Evolutionary conservation across 2,329 filamentous ascomycete genomes (phyloP).

Genomic region (Parafenestella ontariensis): DNA sequence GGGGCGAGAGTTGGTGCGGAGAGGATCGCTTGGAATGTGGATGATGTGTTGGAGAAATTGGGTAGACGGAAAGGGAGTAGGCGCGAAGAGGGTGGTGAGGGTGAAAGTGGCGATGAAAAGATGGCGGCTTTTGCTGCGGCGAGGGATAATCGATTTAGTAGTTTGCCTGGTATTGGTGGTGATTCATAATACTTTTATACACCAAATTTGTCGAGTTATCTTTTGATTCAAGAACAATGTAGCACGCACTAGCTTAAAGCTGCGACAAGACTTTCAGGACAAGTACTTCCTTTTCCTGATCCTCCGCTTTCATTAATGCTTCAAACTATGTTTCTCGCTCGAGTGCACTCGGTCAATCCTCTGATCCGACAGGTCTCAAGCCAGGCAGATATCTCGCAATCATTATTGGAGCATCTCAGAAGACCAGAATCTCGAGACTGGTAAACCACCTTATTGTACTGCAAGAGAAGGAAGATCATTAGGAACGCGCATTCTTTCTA

Average conservation of each 20-base stretch:
- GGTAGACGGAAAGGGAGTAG: slow-evolving; percentile 21
- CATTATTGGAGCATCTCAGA: not conserved
- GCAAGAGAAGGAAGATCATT: not conserved
- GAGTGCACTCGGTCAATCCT: too few species aligned
- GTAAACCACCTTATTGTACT: not conserved
- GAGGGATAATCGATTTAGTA: slow-evolving; percentile 53
- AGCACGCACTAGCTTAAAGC: too few species aligned
- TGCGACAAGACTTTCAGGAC: too few species aligned
- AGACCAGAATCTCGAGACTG: not conserved
- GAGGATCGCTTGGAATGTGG: slow-evolving; percentile 73
- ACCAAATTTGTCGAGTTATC: too few species aligned
- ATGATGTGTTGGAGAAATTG: slow-evolving; percentile 59
- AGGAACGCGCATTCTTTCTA: not conserved
- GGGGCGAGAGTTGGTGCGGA: slow-evolving; percentile 77
- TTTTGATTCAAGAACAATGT: too few species aligned
- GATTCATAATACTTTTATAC: not conserved
- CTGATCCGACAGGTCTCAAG: too few species aligned
- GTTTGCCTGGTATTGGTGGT: slow-evolving; percentile 23
- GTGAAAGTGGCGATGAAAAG: slow-evolving; percentile 28
- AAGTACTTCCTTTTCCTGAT: too few species aligned
- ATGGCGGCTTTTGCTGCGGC: slow-evolving; percentile 47
- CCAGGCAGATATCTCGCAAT: not conserved
- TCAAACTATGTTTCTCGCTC: too few species aligned
- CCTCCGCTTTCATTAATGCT: too few species aligned
- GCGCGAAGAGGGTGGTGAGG: slow-evolving; percentile 10